phyloP scores from a whole-genome alignment of 73 alveolate genomes.

The Tetrahymena malaccensis region DNA sequence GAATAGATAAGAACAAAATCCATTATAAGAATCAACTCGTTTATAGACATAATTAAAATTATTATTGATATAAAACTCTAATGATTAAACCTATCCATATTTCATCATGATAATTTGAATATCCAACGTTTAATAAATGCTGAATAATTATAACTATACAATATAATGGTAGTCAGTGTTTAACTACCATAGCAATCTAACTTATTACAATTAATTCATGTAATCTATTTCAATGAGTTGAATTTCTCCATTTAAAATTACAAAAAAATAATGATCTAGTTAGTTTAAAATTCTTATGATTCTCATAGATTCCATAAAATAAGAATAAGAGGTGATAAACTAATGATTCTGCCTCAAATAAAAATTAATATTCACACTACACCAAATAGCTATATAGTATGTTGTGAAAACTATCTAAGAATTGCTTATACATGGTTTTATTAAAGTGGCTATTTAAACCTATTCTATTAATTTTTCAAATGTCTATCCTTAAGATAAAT shows the following conservation, averaged over 20 bases:
- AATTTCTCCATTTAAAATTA: background rate
- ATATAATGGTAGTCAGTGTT: background rate
- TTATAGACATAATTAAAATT: no score
- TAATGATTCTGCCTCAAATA: background rate
- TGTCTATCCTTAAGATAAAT: background rate
- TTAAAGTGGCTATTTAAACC: background rate
- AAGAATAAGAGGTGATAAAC: background rate
- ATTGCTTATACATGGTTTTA: background rate
- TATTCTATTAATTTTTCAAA: background rate
- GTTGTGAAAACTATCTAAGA: background rate
- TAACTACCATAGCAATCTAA: background rate
- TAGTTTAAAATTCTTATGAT: no score
- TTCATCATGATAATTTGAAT: background rate
- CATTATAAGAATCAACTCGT: background rate
- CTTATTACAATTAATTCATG: background rate
- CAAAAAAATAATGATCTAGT: background rate
- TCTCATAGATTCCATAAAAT: background rate
- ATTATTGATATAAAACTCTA: background rate
- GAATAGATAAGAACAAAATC: background rate
- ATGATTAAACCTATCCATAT: background rate
- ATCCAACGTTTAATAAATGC: background rate
- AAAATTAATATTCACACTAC: background rate
- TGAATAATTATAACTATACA: background rate
- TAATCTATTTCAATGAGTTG: background rate
- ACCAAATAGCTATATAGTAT: background rate